phyloP scores from a whole-genome alignment of 2,329 filamentous ascomycete species.

The Aspergillus sp. region DNA sequence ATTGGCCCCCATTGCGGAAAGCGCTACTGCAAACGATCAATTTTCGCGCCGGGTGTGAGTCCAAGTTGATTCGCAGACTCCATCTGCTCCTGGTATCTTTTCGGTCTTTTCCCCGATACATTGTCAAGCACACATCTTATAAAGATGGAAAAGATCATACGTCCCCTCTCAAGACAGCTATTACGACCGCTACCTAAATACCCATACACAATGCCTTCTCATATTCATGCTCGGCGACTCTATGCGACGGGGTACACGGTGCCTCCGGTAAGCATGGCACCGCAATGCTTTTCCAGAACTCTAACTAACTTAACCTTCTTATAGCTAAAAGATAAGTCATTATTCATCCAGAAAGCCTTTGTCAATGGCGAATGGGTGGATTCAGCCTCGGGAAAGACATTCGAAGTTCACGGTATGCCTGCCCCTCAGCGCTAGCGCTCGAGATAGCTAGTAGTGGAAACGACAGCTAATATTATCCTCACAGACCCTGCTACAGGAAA shows the following conservation, averaged over 20 bases:
- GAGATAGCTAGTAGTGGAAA: not conserved
- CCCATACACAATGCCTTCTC: constrained; percentile 34
- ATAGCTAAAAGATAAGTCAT: constrained; percentile 73
- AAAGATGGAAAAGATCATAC: constrained; percentile 36
- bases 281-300: not conserved
- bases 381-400: constrained; percentile 85
- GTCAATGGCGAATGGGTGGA: constrained; percentile 91
- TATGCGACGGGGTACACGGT: constrained; percentile 44
- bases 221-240: constrained; percentile 35
- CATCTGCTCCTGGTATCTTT: constrained; percentile 3
- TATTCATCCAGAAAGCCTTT: constrained; percentile 82
- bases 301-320: constrained; percentile 2
- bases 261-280: constrained; percentile 32
- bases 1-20: not conserved
- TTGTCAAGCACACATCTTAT: not conserved
- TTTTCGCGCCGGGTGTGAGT: not conserved
- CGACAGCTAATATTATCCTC: constrained; percentile 1
- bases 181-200: constrained; percentile 35
- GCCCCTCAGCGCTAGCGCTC: too few species aligned
- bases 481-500: constrained; percentile 79
- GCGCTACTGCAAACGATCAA: not conserved
- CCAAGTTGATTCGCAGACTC: not conserved
- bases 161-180: constrained; percentile 38
- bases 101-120: not conserved
- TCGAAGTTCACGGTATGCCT: constrained; percentile 70